A percentile compares a stretch with the other conserved stretches of the same genome.
These are phyloP conservation scores for Puccinia coronata DNA, from an alignment of 1,284 basidiomycete species.

Conservation along the genomic window DNA sequence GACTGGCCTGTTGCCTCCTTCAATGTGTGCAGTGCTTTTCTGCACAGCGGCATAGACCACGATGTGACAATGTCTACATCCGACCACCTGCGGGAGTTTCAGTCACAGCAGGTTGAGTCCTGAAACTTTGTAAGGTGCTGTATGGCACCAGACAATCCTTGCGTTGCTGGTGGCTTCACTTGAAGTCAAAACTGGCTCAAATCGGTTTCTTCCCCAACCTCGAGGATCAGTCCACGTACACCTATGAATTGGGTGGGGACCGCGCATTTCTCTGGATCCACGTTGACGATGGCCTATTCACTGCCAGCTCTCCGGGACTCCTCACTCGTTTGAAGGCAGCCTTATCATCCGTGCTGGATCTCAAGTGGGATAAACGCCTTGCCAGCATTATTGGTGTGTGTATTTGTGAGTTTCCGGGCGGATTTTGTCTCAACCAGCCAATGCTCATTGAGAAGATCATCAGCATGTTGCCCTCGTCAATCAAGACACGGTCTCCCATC, in stretches of 20 bases:
- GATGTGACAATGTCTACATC: slow-evolving; percentile 1
- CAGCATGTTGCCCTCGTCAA: not conserved
- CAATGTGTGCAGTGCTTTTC: not conserved
- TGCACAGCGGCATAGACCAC: not conserved
- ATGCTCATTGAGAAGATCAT: not conserved
- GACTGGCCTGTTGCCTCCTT: not conserved
- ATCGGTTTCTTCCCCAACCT: not conserved
- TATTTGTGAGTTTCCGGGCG: not conserved
- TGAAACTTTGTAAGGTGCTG: not conserved
- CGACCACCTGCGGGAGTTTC: not conserved
- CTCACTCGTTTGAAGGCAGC: not conserved
- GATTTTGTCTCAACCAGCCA: not conserved
- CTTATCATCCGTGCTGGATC: not conserved
- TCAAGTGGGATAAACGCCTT: not conserved
- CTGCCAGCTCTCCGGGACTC: not conserved
- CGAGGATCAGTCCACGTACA: not conserved
- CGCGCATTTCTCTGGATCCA: not conserved
- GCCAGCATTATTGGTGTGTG: not conserved
- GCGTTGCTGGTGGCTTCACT: not conserved
- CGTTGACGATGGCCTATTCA: slow-evolving; percentile 11
- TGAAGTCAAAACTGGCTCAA: not conserved
- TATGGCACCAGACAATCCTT: not conserved
- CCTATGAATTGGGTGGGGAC: not conserved
- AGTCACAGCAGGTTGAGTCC: not conserved
- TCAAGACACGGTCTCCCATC: not conserved